phyloP scores from a whole-genome alignment of 768 basidiomycete genomes.

The Boletales sp. region DNA sequence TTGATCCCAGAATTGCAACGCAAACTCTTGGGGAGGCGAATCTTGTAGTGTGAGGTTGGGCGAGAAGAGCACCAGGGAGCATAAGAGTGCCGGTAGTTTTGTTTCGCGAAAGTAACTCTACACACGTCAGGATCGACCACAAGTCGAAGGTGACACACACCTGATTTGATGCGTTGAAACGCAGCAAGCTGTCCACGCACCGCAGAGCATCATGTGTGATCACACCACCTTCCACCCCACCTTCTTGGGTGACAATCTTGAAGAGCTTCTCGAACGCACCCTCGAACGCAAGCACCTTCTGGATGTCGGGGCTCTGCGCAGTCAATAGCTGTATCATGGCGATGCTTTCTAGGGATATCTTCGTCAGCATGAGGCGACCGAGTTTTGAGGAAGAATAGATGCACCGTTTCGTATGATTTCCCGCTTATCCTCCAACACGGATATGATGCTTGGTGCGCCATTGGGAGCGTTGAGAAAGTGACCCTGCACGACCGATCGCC shows the following conservation, averaged over 20 bases:
- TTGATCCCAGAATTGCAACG: constrained; percentile 93
- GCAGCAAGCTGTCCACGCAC: constrained; percentile 81
- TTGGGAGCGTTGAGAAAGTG: constrained; percentile 86
- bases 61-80: constrained; percentile 69
- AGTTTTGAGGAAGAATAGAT: constrained; percentile 18
- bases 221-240: constrained; percentile 88
- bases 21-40: constrained; percentile 80
- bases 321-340: constrained; percentile 78
- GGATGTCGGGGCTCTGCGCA: constrained; percentile 87
- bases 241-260: constrained; percentile 80
- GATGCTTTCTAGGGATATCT: constrained; percentile 62
- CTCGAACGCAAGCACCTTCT: constrained; percentile 95
- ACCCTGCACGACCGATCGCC: constrained; percentile 78
- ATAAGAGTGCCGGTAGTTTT: constrained; percentile 61
- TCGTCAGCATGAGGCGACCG: constrained; percentile 8
- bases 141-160: constrained; percentile 35
- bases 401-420: constrained; percentile 88
- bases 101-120: constrained; percentile 98
- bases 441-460: constrained; percentile 69
- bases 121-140: constrained; percentile 12
- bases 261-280: constrained; percentile 96
- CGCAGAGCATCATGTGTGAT: constrained; percentile 82
- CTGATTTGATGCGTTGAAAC: constrained; percentile 95
- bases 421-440: constrained; percentile 76
- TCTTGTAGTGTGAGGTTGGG: constrained; percentile 55